A percentile compares a stretch with the other conserved stretches of the same genome.
Evolutionary conservation across 176 grass and related monocot species (phyloP).

Genomic region (Areca catechu): DNA sequence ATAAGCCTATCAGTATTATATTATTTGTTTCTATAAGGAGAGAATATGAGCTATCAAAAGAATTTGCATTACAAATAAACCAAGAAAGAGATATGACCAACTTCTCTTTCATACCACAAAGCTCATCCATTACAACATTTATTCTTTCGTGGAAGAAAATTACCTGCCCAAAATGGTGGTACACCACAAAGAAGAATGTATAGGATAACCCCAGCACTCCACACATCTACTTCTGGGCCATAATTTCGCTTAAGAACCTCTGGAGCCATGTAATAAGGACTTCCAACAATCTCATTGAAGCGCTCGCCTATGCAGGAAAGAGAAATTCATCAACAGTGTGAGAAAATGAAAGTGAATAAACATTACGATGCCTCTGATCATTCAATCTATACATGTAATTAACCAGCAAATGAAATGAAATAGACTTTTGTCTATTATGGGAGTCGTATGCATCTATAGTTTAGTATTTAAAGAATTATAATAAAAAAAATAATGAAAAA

Average conservation of each 20-base stretch:
- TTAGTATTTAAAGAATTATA: no score
- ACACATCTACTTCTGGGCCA: constrained; percentile 21
- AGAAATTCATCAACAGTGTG: no score
- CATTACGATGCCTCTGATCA: no score
- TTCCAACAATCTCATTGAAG: constrained; percentile 17
- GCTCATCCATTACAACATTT: not conserved
- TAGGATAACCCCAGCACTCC: constrained; percentile 23
- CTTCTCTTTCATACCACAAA: no score
- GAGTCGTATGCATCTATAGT: no score
- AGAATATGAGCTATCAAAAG: not conserved
- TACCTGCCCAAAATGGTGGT: constrained; percentile 22
- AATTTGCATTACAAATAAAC: not conserved
- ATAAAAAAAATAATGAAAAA: no score
- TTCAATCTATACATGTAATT: no score
- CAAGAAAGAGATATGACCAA: not conserved
- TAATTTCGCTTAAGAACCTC: constrained; percentile 19
- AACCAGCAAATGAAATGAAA: no score
- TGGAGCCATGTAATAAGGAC: constrained; percentile 22
- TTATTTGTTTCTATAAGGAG: not conserved
- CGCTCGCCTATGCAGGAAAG: constrained; percentile 1
- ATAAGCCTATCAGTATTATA: not conserved
- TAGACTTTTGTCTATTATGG: no score
- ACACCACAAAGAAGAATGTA: constrained; percentile 18
- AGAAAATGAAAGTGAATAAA: no score
- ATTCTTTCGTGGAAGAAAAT: not conserved